phyloP scores from a whole-genome alignment of 805 yeast species.

The Wickerhamiella allomyrinae region DNA sequence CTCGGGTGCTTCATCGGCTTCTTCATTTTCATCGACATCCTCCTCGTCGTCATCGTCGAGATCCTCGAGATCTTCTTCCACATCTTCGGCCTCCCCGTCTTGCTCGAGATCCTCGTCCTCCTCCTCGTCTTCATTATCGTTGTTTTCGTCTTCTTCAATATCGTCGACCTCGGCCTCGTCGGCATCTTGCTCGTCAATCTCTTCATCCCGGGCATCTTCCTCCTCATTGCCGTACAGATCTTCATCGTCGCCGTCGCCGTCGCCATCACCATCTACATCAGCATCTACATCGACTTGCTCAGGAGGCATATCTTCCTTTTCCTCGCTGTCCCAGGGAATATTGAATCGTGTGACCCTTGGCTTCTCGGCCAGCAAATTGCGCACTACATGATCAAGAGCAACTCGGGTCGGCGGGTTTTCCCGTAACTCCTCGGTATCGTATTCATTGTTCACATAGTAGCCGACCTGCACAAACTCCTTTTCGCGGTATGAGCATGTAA shows the following conservation, averaged over 20 bases:
- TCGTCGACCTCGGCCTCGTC: slow-evolving; percentile 17
- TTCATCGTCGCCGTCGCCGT: slow-evolving; percentile 16
- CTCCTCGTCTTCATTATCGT: slow-evolving; percentile 10
- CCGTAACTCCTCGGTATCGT: slow-evolving; percentile 81
- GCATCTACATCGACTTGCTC: slow-evolving; percentile 13
- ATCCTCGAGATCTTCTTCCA: not conserved
- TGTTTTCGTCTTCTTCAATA: slow-evolving; percentile 8
- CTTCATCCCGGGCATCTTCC: slow-evolving; percentile 17
- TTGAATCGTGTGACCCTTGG: slow-evolving; percentile 95
- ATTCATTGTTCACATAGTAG: slow-evolving; percentile 93
- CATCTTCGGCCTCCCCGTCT: not conserved
- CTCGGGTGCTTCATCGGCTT: not conserved
- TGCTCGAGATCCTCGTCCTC: slow-evolving; percentile 7
- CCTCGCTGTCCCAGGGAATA: slow-evolving; percentile 58
- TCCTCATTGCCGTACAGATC: slow-evolving; percentile 18
- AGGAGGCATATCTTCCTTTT: slow-evolving; percentile 18
- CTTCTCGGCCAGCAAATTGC: slow-evolving; percentile 91
- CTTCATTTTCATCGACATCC: slow-evolving; percentile 14
- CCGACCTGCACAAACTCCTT: slow-evolving; percentile 95
- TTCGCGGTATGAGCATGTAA: slow-evolving; percentile 86
- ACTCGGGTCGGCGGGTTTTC: slow-evolving; percentile 91
- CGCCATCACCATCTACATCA: slow-evolving; percentile 8
- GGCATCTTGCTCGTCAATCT: slow-evolving; percentile 16
- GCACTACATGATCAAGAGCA: slow-evolving; percentile 82
- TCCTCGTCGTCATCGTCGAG: slow-evolving; percentile 5